Conservation (phyloP, 176 grass and related monocot species). For the Coix lacrymajobi region DNA sequence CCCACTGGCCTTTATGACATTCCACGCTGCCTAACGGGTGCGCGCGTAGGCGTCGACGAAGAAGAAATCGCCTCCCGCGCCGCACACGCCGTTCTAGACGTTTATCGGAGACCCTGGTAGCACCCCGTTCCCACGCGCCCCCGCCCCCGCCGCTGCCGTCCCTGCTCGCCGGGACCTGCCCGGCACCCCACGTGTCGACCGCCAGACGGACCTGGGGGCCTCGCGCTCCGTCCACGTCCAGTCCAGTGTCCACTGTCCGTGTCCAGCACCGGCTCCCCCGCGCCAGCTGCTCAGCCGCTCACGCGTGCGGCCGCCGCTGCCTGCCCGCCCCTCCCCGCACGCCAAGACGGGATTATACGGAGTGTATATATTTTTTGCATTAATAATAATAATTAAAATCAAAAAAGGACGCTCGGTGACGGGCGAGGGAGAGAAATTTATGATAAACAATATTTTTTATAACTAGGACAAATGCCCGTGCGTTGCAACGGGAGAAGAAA, state of each 20-base stretch:
- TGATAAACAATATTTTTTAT: background rate
- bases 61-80: background rate
- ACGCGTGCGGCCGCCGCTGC: background rate
- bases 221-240: background rate
- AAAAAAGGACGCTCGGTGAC: no score
- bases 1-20: background rate
- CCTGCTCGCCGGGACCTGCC: background rate
- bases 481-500: no score
- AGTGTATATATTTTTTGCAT: no score
- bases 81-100: background rate
- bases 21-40: background rate
- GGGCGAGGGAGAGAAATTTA: background rate
- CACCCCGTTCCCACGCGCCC: background rate
- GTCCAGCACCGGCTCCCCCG: background rate
- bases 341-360: conserved; percentile 29
- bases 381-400: no score
- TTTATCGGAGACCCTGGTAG: background rate
- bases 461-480: no score
- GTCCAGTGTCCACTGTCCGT: background rate
- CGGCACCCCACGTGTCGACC: background rate
- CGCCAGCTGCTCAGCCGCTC: background rate
- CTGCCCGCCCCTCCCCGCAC: background rate
- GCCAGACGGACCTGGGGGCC: no score
- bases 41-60: background rate
- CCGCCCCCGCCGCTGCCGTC: background rate